phyloP scores from a whole-genome alignment of 2,329 filamentous ascomycete species.

The Xylaria sp. region DNA sequence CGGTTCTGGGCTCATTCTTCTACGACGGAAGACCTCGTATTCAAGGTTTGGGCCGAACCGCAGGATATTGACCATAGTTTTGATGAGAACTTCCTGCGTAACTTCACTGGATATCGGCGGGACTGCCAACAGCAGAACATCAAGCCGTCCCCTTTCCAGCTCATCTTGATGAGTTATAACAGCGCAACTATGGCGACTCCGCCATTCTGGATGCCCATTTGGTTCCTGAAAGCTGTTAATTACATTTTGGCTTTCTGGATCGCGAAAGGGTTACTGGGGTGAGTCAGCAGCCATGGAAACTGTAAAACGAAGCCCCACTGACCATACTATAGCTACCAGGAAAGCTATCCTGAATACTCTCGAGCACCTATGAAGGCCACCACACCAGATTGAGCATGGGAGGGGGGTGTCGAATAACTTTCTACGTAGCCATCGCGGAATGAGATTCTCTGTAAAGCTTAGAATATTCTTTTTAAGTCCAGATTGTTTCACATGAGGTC shows the following conservation, averaged over 20 bases:
- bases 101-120: not conserved
- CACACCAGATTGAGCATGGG: not conserved
- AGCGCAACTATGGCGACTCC: not conserved
- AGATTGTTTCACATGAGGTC: no score
- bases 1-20: constrained; percentile 13
- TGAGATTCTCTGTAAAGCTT: no score
- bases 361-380: not conserved
- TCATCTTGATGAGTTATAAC: not conserved
- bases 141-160: not conserved
- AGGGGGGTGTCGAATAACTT: not conserved
- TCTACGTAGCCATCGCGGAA: not conserved
- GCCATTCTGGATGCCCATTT: constrained; percentile 2
- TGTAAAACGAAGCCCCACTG: not conserved
- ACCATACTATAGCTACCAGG: not conserved
- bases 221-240: not conserved
- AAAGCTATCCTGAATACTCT: not conserved
- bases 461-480: no score
- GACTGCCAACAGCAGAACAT: constrained; percentile 1
- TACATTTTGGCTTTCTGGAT: constrained; percentile 1
- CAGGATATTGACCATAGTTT: not conserved
- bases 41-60: not conserved
- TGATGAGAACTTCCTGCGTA: constrained; percentile 11
- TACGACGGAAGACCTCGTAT: not conserved
- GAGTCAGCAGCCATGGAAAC: not conserved
- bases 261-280: not conserved